Evolutionary conservation across 768 basidiomycete genomes (phyloP).

Genomic region (Pleurotus cornucopiae): DNA sequence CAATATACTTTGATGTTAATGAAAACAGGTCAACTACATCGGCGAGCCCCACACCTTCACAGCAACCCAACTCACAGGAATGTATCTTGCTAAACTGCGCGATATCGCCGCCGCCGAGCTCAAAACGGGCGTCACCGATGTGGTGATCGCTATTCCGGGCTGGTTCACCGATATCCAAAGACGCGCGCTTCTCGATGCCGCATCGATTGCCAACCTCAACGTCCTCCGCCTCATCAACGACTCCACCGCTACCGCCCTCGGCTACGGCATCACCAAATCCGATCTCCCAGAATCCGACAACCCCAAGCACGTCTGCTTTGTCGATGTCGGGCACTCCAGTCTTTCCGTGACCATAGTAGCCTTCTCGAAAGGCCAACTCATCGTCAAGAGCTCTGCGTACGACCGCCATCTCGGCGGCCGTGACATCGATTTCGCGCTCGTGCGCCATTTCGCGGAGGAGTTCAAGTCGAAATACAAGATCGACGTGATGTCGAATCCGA

Average conservation of each 20-base stretch:
- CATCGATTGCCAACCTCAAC: conserved; percentile 85
- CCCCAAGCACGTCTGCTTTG: conserved; percentile 86
- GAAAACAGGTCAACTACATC: conserved; percentile 75
- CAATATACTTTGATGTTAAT: conserved; percentile 11
- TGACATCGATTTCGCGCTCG: conserved; percentile 90
- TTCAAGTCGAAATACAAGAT: conserved; percentile 99
- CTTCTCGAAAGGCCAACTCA: conserved; percentile 91
- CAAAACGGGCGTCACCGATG: conserved; percentile 81
- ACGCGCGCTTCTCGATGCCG: conserved; percentile 86
- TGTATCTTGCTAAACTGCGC: conserved; percentile 86
- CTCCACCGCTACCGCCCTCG: conserved; percentile 91
- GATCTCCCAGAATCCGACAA: conserved; percentile 85
- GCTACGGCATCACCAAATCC: conserved; percentile 97
- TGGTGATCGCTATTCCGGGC: conserved; percentile 94
- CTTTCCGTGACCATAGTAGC: conserved; percentile 85
- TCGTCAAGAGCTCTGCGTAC: conserved; percentile 84
- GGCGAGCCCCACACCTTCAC: conserved; percentile 80
- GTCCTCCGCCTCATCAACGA: conserved; percentile 95
- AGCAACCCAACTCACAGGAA: conserved; percentile 86
- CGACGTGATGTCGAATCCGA: conserved; percentile 87
- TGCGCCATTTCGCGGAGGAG: conserved; percentile 83
- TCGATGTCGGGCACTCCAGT: conserved; percentile 93
- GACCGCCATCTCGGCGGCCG: conserved; percentile 94
- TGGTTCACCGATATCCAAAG: conserved; percentile 97
- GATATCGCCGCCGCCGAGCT: conserved; percentile 85